Percentiles rank a stretch among this genome's conserved stretches.
Evolutionary conservation across 2,329 filamentous ascomycete species (phyloP).

Genomic region (Verticillium longisporum): DNA sequence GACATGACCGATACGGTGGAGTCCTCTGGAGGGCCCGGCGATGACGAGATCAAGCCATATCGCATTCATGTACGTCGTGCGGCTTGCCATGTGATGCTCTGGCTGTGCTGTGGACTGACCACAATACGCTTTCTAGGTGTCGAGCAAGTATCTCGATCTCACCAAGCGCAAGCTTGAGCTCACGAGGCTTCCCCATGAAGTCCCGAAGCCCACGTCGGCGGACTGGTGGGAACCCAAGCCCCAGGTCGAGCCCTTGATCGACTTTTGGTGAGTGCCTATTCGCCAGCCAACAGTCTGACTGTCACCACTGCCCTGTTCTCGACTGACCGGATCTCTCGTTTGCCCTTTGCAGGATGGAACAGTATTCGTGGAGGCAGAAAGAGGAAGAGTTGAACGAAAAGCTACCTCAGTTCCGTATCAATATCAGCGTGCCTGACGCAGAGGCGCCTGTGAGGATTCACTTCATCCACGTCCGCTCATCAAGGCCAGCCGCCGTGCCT

Average conservation of each 20-base stretch:
- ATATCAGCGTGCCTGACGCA: slow-evolving; percentile 33
- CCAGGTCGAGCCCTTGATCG: slow-evolving; percentile 56
- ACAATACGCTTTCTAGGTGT: slow-evolving; percentile 39
- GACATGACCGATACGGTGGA: slow-evolving; percentile 4
- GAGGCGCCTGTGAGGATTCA: slow-evolving; percentile 47
- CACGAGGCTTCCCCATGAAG: slow-evolving; percentile 56
- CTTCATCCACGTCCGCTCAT: slow-evolving; percentile 55
- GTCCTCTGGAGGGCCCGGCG: slow-evolving; percentile 11
- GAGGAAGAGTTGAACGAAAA: slow-evolving; percentile 50
- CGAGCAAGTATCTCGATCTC: slow-evolving; percentile 59
- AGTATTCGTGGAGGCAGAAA: slow-evolving; percentile 57
- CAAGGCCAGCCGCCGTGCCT: slow-evolving; percentile 48
- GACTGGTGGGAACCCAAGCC: slow-evolving; percentile 55
- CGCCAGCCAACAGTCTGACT: background rate
- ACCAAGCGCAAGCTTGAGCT: slow-evolving; percentile 62
- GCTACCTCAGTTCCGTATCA: slow-evolving; percentile 59
- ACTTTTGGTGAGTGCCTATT: slow-evolving; percentile 47
- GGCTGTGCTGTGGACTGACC: background rate
- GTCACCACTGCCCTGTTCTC: background rate
- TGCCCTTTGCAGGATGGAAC: slow-evolving; percentile 47
- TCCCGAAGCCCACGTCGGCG: slow-evolving; percentile 35
- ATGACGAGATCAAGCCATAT: slow-evolving; percentile 46
- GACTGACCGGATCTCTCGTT: background rate
- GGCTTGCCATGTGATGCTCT: background rate
- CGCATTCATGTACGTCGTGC: slow-evolving; percentile 45